These are phyloP conservation scores for Mytilinidion resinicola DNA, from an alignment of 495 filamentous ascomycete genomes.

Conservation along the genomic window DNA sequence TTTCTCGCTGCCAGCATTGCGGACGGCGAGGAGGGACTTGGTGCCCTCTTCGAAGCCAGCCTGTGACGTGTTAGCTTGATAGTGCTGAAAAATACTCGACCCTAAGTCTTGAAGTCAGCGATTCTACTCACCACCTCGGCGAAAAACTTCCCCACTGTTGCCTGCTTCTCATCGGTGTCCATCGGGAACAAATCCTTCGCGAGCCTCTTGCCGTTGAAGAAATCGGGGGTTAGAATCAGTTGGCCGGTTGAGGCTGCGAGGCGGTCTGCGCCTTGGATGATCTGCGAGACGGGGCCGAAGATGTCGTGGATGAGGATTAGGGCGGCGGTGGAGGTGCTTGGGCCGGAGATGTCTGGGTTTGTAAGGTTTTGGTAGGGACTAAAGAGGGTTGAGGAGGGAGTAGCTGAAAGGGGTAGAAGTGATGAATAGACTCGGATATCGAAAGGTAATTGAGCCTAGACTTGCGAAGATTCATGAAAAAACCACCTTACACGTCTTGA, in stretches of 20 bases:
- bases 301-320: constrained; percentile 35
- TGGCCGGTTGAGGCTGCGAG: constrained; percentile 24
- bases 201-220: constrained; percentile 39
- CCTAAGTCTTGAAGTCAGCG: no score
- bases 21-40: constrained; percentile 54
- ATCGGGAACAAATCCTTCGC: constrained; percentile 34
- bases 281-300: constrained; percentile 30
- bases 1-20: constrained; percentile 47
- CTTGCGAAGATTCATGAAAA: not conserved
- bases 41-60: constrained; percentile 56
- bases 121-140: constrained; percentile 18
- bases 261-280: constrained; percentile 32
- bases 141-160: constrained; percentile 32
- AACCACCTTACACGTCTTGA: constrained; percentile 22
- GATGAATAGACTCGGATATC: not conserved
- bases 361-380: not conserved
- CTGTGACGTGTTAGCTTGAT: not conserved
- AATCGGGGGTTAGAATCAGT: constrained; percentile 44
- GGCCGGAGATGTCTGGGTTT: constrained; percentile 29
- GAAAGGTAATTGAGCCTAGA: no score
- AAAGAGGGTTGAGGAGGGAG: not conserved
- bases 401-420: not conserved
- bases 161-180: constrained; percentile 43
- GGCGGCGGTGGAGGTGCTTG: constrained; percentile 22
- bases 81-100: no score